phyloP scores from a whole-genome alignment of 2,329 filamentous ascomycete genomes.

The Geosmithia putterillii region DNA sequence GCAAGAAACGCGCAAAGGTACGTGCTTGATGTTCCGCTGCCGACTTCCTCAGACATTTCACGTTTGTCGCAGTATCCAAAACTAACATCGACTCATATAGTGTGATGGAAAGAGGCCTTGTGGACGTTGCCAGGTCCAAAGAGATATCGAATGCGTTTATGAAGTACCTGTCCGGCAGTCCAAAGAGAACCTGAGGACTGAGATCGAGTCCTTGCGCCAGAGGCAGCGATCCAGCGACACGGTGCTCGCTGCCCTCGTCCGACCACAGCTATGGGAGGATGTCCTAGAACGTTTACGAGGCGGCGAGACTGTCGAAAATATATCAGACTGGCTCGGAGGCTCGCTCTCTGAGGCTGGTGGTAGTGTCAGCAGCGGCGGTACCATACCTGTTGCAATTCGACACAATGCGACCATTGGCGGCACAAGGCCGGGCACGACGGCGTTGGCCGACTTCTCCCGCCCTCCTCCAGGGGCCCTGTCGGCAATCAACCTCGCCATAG shows the following conservation, averaged over 20 bases:
- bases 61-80: background rate
- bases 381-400: slow-evolving; percentile 14
- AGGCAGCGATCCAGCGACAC: slow-evolving; percentile 42
- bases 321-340: slow-evolving; percentile 40
- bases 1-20: slow-evolving; percentile 51
- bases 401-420: slow-evolving; percentile 6
- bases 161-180: slow-evolving; percentile 51
- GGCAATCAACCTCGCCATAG: slow-evolving; percentile 16
- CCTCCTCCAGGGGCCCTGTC: slow-evolving; percentile 12
- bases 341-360: slow-evolving; percentile 9
- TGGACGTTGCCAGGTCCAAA: slow-evolving; percentile 40
- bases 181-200: slow-evolving; percentile 46
- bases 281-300: slow-evolving; percentile 38
- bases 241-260: slow-evolving; percentile 40
- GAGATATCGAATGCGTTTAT: slow-evolving; percentile 45
- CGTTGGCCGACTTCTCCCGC: slow-evolving; percentile 15
- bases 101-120: slow-evolving; percentile 48
- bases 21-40: slow-evolving; percentile 2
- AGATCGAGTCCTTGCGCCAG: slow-evolving; percentile 44
- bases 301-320: slow-evolving; percentile 40
- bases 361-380: slow-evolving; percentile 8
- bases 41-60: background rate
- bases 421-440: slow-evolving; percentile 6
- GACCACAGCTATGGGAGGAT: slow-evolving; percentile 38
- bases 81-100: slow-evolving; percentile 16